Evolutionary conservation across 805 yeast genomes (phyloP).

Genomic region (Metschnikowia picachoensis): DNA sequence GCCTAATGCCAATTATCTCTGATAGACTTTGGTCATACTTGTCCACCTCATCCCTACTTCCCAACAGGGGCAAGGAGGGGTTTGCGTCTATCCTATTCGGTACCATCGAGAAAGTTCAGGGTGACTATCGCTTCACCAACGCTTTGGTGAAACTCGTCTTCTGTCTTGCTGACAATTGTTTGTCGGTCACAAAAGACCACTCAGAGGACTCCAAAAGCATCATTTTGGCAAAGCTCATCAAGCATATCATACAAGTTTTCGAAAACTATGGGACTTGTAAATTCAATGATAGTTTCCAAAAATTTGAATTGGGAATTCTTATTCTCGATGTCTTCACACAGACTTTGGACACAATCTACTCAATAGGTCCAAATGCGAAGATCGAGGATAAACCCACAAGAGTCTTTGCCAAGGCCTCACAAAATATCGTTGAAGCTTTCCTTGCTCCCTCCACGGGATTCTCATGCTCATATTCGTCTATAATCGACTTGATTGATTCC

Average conservation of each 20-base stretch:
- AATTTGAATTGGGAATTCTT: slow-evolving; percentile 55
- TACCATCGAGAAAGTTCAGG: slow-evolving; percentile 65
- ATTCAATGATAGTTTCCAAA: slow-evolving; percentile 53
- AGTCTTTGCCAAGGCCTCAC: slow-evolving; percentile 50
- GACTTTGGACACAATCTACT: slow-evolving; percentile 51
- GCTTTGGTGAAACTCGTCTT: slow-evolving; percentile 54
- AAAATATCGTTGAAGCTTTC: slow-evolving; percentile 51
- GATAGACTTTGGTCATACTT: slow-evolving; percentile 78
- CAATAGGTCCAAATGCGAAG: slow-evolving; percentile 43
- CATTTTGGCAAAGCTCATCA: slow-evolving; percentile 50
- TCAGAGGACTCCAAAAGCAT: slow-evolving; percentile 41
- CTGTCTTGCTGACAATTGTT: slow-evolving; percentile 49
- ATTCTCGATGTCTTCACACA: slow-evolving; percentile 53
- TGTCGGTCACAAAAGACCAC: slow-evolving; percentile 34
- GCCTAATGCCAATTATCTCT: slow-evolving; percentile 48
- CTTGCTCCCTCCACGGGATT: slow-evolving; percentile 48
- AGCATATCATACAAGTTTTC: slow-evolving; percentile 61
- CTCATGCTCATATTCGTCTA: slow-evolving; percentile 51
- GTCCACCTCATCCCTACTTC: slow-evolving; percentile 60
- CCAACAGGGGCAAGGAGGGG: slow-evolving; percentile 60
- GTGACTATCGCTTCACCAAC: slow-evolving; percentile 62
- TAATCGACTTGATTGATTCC: slow-evolving; percentile 47
- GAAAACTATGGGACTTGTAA: slow-evolving; percentile 75
- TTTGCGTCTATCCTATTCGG: slow-evolving; percentile 59
- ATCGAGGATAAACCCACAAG: slow-evolving; percentile 37